phyloP scores from a whole-genome alignment of 768 basidiomycete genomes.

The Daedaleopsis nitida region DNA sequence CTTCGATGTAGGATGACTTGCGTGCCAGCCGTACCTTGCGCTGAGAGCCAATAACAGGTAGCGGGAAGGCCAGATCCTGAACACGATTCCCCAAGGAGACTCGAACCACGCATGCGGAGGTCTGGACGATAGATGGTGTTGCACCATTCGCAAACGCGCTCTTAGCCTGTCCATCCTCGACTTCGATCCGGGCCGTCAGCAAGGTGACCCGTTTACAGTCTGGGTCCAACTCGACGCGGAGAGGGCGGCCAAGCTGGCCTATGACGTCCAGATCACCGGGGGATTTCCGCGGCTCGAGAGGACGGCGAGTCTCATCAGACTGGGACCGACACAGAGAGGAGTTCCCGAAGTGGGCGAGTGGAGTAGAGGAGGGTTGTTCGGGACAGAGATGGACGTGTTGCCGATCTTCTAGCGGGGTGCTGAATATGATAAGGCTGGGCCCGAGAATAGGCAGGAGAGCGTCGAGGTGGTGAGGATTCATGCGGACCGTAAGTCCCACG shows the following conservation, averaged over 20 bases:
- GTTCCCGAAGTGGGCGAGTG: neutral
- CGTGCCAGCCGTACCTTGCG: constrained; percentile 50
- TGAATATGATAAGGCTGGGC: constrained; percentile 18
- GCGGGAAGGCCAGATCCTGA: constrained; percentile 40
- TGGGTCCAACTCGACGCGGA: constrained; percentile 16
- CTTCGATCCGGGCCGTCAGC: constrained; percentile 9
- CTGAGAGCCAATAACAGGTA: constrained; percentile 41
- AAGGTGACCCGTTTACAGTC: neutral
- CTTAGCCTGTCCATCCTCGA: constrained; percentile 10
- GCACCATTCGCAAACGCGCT: constrained; percentile 12
- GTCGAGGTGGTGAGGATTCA: too few relatives aligned
- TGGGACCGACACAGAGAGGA: too few relatives aligned
- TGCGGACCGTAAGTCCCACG: too few relatives aligned
- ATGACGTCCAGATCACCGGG: too few relatives aligned
- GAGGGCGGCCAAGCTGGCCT: too few relatives aligned
- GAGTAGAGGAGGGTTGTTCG: constrained; percentile 18
- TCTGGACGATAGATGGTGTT: constrained; percentile 22
- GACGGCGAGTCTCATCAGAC: too few relatives aligned
- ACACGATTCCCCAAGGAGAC: constrained; percentile 30
- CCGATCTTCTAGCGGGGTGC: constrained; percentile 14
- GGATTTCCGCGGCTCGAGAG: too few relatives aligned
- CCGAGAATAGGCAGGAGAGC: constrained; percentile 34
- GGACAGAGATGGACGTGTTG: constrained; percentile 25
- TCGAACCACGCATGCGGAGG: constrained; percentile 34
- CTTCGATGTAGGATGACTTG: constrained; percentile 53